A percentile compares a stretch with the other conserved stretches of the same genome.
These are phyloP conservation scores for Alternaria gansuensis DNA, from an alignment of 2,329 filamentous ascomycete species.

Conservation along the genomic window DNA sequence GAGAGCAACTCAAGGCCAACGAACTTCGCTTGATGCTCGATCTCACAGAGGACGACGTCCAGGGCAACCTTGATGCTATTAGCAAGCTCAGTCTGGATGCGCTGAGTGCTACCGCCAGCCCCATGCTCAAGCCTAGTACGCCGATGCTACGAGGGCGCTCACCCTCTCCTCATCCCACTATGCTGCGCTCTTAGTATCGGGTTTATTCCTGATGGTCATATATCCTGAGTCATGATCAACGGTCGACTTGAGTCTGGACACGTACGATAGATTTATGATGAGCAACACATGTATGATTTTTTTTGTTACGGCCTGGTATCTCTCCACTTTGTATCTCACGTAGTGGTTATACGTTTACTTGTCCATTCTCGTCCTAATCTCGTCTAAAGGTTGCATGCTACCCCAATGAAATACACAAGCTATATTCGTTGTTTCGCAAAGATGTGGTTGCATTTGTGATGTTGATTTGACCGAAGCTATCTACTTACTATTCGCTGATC, in stretches of 20 bases:
- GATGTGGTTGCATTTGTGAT: too few species aligned
- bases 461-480: too few species aligned
- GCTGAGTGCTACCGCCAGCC: slow-evolving; percentile 48
- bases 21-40: slow-evolving; percentile 52
- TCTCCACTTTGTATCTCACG: not conserved
- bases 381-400: not conserved
- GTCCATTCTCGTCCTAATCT: not conserved
- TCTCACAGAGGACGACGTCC: slow-evolving; percentile 48
- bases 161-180: slow-evolving; percentile 45
- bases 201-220: not conserved
- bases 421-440: not conserved
- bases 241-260: slow-evolving; percentile 3
- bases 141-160: slow-evolving; percentile 48
- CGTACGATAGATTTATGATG: slow-evolving; percentile 4
- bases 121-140: slow-evolving; percentile 48
- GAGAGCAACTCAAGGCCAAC: slow-evolving; percentile 46
- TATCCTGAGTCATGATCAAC: not conserved
- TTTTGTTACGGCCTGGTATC: not conserved
- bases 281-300: not conserved
- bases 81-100: slow-evolving; percentile 51
- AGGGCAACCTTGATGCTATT: slow-evolving; percentile 49
- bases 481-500: not conserved
- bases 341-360: not conserved
- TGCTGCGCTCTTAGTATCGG: slow-evolving; percentile 28
- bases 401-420: not conserved